Evolutionary conservation across 2,329 filamentous ascomycete species (phyloP), one percentile per base, ranked within the genome.

Genomic region (Fusarium temperatum): DNA sequence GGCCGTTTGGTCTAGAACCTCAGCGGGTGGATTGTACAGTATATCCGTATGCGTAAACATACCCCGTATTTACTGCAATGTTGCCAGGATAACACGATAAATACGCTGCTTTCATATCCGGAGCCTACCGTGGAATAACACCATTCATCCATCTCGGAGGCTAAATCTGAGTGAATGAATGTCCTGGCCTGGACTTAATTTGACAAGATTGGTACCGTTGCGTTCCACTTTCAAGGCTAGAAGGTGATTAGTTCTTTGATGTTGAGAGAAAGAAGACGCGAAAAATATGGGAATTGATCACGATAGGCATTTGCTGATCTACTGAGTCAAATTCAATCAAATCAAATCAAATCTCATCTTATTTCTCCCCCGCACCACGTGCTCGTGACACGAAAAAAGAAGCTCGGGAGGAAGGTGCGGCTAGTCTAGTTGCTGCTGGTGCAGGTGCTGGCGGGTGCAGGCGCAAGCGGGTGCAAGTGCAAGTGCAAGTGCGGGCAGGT

Each of bases 351-450:
- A 54, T 58, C 54, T 61, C 48, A 64, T 56, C 48, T 55, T 45
- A 55, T 35, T 58, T 35, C 41, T 68, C 69, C 72, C 72, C 72
- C 72, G 59, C 72, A 75, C 68, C 72, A 74, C 60, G 45, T 69
- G 72, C 72, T 74, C 72, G 72, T 74, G 64, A 74, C 68, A 60
- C 30, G 62, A 64, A 71, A 35, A 72, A 73, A 54, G 45, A 65
- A 47, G 50, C 28, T 44, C 63, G 63, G 63, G 32, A 65, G 58
- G 45, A 66, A 67, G 64, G 62, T 45, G 65, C 32, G 56, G 42
- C 56, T 48, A 57, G 50, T 26, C 56, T 48, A 57, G 50, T 26
- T 28, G 22, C 45, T 41, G 45, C 42, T 26, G 39, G 32, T 24
- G 56, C 30, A 35, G 58, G 61, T n/a, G 56, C 28, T 24, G 26